These are phyloP conservation scores for Stagonosporopsis chrysanthemi DNA, from an alignment of 2,329 filamentous ascomycete genomes.

Conservation along the genomic window DNA sequence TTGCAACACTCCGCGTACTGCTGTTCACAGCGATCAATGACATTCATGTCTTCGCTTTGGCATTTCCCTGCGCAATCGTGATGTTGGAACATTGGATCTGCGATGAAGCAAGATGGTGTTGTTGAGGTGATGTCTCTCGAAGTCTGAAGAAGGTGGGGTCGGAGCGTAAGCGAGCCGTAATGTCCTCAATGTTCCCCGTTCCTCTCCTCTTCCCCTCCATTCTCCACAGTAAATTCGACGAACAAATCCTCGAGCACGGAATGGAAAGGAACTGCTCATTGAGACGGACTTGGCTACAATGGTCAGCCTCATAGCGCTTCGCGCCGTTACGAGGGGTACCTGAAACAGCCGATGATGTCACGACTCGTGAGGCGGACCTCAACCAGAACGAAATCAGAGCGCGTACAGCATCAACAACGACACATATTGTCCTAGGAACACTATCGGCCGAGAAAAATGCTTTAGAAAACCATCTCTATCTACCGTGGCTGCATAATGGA, in stretches of 20 bases:
- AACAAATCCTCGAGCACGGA: not conserved
- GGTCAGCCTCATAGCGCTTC: constrained; percentile 2
- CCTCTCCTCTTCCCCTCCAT: not conserved
- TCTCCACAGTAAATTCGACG: not conserved
- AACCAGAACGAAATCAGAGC: not conserved
- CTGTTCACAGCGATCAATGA: not conserved
- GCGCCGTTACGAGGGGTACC: not conserved
- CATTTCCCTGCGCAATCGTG: not conserved
- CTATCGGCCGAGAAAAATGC: not conserved
- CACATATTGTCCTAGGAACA: not conserved
- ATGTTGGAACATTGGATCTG: not conserved
- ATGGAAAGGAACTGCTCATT: not conserved
- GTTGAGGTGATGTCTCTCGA: not conserved
- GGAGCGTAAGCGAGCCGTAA: not conserved
- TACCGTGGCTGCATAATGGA: not conserved
- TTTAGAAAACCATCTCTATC: not conserved
- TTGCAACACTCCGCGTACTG: not conserved
- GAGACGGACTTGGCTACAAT: not conserved
- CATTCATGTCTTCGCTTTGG: not conserved
- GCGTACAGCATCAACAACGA: not conserved
- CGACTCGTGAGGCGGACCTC: not conserved
- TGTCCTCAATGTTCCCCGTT: not conserved
- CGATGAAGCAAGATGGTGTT: not conserved
- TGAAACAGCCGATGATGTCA: constrained; percentile 20
- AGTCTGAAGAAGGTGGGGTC: constrained; percentile 12